Conservation (phyloP, 306 rosid species). For the Trifolium fragiferum region DNA sequence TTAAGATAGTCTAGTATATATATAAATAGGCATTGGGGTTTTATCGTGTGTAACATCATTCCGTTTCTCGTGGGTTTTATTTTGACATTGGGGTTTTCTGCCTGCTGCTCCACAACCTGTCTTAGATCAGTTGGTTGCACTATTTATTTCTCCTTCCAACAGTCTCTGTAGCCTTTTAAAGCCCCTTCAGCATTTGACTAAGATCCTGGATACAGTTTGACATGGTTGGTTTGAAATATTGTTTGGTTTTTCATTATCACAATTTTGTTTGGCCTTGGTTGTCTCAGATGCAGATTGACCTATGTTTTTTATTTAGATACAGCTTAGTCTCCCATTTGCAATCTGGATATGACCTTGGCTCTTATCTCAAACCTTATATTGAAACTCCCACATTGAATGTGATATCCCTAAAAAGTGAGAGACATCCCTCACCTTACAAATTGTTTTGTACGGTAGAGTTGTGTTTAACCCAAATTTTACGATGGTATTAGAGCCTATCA, state of each 20-base stretch:
- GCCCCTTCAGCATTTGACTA: background rate
- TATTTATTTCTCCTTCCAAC: background rate
- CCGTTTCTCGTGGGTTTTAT: background rate
- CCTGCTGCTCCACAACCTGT: background rate
- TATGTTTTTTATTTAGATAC: background rate
- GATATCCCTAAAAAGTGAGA: too few species aligned
- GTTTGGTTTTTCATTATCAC: background rate
- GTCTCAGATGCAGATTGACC: background rate
- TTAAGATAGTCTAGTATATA: background rate
- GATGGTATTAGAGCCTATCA: too few species aligned
- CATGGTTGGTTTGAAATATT: constrained; percentile 4
- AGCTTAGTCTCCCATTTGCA: background rate
- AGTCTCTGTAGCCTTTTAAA: background rate
- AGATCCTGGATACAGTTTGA: background rate
- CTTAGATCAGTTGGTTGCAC: background rate
- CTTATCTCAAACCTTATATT: background rate
- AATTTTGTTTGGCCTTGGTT: background rate
- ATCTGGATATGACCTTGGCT: background rate
- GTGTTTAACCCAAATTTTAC: too few species aligned
- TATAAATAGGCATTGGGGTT: background rate
- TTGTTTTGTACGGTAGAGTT: too few species aligned
- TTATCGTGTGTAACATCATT: background rate
- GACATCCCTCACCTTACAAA: too few species aligned
- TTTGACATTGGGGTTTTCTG: too few species aligned
- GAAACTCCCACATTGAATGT: too few species aligned